Evolutionary conservation across 2,329 filamentous ascomycete species (phyloP).

Genomic region (Fusarium caatingaense): DNA sequence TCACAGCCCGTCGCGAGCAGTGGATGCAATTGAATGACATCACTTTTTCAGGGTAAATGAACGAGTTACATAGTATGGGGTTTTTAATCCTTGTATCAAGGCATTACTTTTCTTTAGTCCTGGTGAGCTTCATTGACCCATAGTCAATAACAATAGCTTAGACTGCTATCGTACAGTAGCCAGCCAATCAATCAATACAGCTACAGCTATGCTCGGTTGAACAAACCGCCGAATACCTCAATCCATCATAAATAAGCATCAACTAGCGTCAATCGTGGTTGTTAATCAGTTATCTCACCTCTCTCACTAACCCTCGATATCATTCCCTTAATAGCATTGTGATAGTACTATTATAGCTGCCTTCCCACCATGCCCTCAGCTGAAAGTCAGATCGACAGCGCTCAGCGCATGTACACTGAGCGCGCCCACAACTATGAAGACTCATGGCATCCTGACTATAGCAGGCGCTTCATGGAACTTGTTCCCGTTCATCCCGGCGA

Average conservation of each 20-base stretch:
- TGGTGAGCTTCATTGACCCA: neutral
- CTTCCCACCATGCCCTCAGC: constrained; percentile 6
- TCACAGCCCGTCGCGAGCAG: constrained; percentile 27
- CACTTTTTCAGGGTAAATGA: neutral
- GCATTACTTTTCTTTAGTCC: neutral
- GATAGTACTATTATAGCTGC: neutral
- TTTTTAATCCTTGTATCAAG: neutral
- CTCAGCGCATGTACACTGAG: constrained; percentile 48
- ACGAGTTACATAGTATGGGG: neutral
- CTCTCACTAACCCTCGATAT: neutral
- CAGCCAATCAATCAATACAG: constrained; percentile 9
- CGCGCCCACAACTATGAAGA: constrained; percentile 50
- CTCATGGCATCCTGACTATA: constrained; percentile 51
- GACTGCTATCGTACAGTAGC: neutral
- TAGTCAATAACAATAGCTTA: neutral
- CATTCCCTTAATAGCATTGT: neutral
- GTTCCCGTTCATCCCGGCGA: constrained; percentile 43
- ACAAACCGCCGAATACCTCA: neutral
- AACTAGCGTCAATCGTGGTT: neutral
- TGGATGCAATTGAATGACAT: neutral
- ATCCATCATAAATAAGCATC: neutral
- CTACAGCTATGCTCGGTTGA: constrained; percentile 1
- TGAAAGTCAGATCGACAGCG: constrained; percentile 23
- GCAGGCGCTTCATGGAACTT: constrained; percentile 47
- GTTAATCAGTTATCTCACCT: neutral